These are phyloP conservation scores for Yamadazyma blattariae DNA, from an alignment of 1,139 yeast species.

Conservation along the genomic window DNA sequence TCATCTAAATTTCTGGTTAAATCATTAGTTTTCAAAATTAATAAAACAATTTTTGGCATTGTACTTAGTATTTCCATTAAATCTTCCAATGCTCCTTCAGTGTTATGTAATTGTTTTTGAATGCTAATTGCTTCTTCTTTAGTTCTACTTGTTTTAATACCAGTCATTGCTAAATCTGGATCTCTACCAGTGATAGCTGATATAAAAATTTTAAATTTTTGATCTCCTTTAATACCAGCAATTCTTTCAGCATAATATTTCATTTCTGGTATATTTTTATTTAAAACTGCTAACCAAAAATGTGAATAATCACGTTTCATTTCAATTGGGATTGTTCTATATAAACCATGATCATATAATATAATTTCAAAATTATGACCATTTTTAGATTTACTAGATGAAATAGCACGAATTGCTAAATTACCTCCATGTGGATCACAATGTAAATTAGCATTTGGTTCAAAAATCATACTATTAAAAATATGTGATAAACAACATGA, in stretches of 20 bases:
- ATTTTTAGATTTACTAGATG: slow-evolving; percentile 19
- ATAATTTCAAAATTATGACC: slow-evolving; percentile 87
- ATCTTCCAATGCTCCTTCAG: slow-evolving; percentile 64
- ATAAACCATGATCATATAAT: slow-evolving; percentile 91
- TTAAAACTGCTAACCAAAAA: slow-evolving; percentile 88
- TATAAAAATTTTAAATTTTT: slow-evolving; percentile 77
- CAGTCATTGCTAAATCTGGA: slow-evolving; percentile 40
- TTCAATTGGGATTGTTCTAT: slow-evolving; percentile 75
- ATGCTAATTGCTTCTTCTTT: slow-evolving; percentile 59
- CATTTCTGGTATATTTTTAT: slow-evolving; percentile 66
- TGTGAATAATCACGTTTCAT: slow-evolving; percentile 83
- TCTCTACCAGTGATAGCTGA: slow-evolving; percentile 93
- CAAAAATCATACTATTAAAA: slow-evolving; percentile 92
- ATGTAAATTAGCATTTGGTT: slow-evolving; percentile 87
- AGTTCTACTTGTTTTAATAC: slow-evolving; percentile 49
- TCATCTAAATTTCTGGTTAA: slow-evolving; percentile 88
- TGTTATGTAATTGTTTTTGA: slow-evolving; percentile 55
- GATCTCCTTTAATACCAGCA: slow-evolving; percentile 76
- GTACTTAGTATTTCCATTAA: slow-evolving; percentile 76
- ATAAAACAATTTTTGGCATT: slow-evolving; percentile 81
- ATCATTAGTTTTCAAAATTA: slow-evolving; percentile 92
- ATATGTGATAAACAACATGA: slow-evolving; percentile 84
- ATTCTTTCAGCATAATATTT: slow-evolving; percentile 68
- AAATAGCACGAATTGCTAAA: slow-evolving; percentile 65
- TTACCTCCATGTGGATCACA: slow-evolving; percentile 99